Base-by-base conservation (phyloP, 208 protist genomes). In the Jaenimonas drosophilae region DNA sequence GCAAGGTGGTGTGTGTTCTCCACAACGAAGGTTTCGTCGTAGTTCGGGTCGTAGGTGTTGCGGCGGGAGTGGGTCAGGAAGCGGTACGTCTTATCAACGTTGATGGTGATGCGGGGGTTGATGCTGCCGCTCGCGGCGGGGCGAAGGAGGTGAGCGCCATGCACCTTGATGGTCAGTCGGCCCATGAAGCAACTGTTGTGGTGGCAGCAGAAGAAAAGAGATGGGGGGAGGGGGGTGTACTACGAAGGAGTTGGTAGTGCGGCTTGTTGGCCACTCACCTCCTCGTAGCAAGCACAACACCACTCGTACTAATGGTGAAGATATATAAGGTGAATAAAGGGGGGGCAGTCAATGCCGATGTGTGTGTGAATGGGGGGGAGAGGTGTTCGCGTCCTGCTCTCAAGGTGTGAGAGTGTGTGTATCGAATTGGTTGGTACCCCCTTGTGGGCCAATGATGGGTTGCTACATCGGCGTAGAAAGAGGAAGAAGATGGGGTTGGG, bases 1-100 rank as follows among this genome's bases (percentile, higher is more conserved):
- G 85, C 77, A 9, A 88, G 50, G 29, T 70, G 74, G 45, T 93
- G 76, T 11, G 77, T 89, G 54, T 88, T 88, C 45, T 67, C 77
- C 0, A 89, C 72, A 19, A 68, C 42, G 37, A 93, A 93, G 19
- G 57, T 74, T n/a, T 88, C 76, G 28, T 73, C 49, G 48, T 70
- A 93, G 11, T 34, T 14, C 4, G 74, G 56, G 0, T 19, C 30
- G 49, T 73, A 69, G 19, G 58, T 68, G 56, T 76, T 62, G 1
- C 55, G 36, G 31, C 70, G 63, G 1, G 64, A 44, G 26, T 46
- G 42, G 6, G 79, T 88, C 25, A 70, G 60, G 54, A 92, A 92
- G 29, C 68, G 59, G 34, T 84, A 87, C 7, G 70, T 69, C 21
- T 67, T 54, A 53, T 88, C 84, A 2, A 92, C 79, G 14, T 64